A percentile compares a stretch with the other conserved stretches of the same genome.
Evolutionary conservation across 2,329 filamentous ascomycete species (phyloP).

Genomic region (Aureobasidium subglaciale): DNA sequence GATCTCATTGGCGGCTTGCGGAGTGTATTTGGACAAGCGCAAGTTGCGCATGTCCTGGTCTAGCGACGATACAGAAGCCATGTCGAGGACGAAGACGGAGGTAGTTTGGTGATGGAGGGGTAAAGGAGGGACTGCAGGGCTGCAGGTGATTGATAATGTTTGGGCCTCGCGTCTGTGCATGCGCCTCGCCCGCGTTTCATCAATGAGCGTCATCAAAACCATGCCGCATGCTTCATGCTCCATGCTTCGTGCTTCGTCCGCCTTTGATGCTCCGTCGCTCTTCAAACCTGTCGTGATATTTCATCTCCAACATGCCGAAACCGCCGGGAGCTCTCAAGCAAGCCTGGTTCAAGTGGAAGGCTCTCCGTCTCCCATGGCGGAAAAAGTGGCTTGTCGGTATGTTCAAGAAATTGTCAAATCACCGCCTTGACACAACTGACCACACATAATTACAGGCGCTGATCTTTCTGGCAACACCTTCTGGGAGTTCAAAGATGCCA

Average conservation of each 20-base stretch:
- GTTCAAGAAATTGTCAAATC: slow-evolving; percentile 18
- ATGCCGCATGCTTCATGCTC: not conserved
- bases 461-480: slow-evolving; percentile 59
- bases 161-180: slow-evolving; percentile 10
- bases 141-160: slow-evolving; percentile 5
- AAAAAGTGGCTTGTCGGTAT: slow-evolving; percentile 52
- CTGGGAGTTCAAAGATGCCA: slow-evolving; percentile 57
- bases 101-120: slow-evolving; percentile 3
- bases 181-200: slow-evolving; percentile 6
- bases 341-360: slow-evolving; percentile 58
- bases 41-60: slow-evolving; percentile 93
- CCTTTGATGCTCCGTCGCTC: not conserved
- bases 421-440: slow-evolving; percentile 10
- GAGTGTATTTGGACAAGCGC: slow-evolving; percentile 89
- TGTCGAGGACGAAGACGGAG: slow-evolving; percentile 33
- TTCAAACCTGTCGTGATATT: not conserved
- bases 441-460: slow-evolving; percentile 38
- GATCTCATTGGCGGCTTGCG: slow-evolving; percentile 78
- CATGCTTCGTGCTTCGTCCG: not conserved
- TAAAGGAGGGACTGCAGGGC: slow-evolving; percentile 1
- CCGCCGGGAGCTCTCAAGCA: slow-evolving; percentile 32
- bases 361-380: slow-evolving; percentile 55
- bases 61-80: slow-evolving; percentile 89
- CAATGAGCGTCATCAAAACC: slow-evolving; percentile 7
- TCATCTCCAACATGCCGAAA: slow-evolving; percentile 29